A percentile compares a stretch with the other conserved stretches of the same genome.
Conservation (phyloP, 805 yeast genomes). For the Ogataea ganodermae region DNA sequence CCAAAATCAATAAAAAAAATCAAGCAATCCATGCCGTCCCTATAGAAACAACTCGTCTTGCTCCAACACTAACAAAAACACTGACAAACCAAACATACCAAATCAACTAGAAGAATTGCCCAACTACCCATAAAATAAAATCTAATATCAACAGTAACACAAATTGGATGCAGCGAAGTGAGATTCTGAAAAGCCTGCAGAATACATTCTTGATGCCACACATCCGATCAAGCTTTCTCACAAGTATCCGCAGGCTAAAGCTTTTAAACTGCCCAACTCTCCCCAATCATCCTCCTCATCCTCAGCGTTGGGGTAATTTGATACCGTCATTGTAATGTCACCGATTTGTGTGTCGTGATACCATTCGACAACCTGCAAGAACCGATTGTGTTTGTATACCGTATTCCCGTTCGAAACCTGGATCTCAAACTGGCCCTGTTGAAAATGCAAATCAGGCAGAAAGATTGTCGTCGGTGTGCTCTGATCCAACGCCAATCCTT, state of each 20-base stretch:
- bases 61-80: background rate
- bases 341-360: conserved; percentile 46
- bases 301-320: conserved; percentile 13
- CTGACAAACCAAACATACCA: background rate
- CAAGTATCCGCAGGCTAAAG: conserved; percentile 36
- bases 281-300: conserved; percentile 12
- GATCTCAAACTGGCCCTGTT: conserved; percentile 48
- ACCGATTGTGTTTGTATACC: conserved; percentile 49
- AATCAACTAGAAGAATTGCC: background rate
- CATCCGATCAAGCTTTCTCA: conserved; percentile 14
- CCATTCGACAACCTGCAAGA: conserved; percentile 69
- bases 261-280: conserved; percentile 31
- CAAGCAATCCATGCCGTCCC: no score
- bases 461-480: conserved; percentile 58
- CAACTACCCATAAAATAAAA: conserved; percentile 14
- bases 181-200: conserved; percentile 34
- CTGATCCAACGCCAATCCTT: background rate
- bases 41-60: no score
- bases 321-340: conserved; percentile 24
- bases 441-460: conserved; percentile 75
- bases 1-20: background rate
- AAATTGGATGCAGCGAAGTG: conserved; percentile 20
- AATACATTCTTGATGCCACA: conserved; percentile 20
- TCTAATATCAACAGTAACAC: conserved; percentile 18
- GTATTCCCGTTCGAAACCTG: conserved; percentile 53